These are phyloP conservation scores for Saprolegnia diclina DNA, from an alignment of 352 stramenopile genomes.

Conservation along the genomic window DNA sequence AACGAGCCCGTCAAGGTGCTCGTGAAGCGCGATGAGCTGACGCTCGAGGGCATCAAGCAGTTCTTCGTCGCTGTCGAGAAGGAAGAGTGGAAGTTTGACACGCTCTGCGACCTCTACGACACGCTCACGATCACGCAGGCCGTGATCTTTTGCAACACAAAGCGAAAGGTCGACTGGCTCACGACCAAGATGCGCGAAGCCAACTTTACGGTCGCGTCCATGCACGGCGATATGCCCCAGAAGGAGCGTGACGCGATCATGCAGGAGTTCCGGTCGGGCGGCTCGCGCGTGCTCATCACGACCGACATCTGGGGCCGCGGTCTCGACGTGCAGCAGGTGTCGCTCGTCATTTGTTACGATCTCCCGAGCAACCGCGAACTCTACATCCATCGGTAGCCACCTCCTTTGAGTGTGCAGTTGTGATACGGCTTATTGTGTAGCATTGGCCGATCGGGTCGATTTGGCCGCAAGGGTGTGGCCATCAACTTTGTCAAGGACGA, in stretches of 20 bases:
- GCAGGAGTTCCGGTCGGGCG: slow-evolving; percentile 94
- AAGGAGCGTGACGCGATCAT: slow-evolving; percentile 93
- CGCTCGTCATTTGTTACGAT: slow-evolving; percentile 97
- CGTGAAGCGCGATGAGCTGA: slow-evolving; percentile 96
- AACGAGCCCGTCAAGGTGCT: slow-evolving; percentile 95
- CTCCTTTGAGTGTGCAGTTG: slow-evolving; percentile 19
- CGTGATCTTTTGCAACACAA: slow-evolving; percentile 99
- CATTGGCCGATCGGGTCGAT: slow-evolving; percentile 95
- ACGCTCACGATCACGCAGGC: slow-evolving; percentile 98
- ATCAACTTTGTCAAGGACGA: slow-evolving; percentile 98
- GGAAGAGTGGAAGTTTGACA: slow-evolving; percentile 99
- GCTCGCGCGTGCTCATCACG: slow-evolving; percentile 94
- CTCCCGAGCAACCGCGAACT: slow-evolving; percentile 95
- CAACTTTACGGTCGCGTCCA: slow-evolving; percentile 95
- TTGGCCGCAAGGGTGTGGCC: slow-evolving; percentile 95
- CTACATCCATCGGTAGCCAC: slow-evolving; percentile 89
- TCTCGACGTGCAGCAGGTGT: slow-evolving; percentile 97
- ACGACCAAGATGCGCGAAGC: slow-evolving; percentile 94
- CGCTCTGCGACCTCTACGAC: slow-evolving; percentile 97
- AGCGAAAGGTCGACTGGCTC: slow-evolving; percentile 96
- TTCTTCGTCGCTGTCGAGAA: slow-evolving; percentile 98
- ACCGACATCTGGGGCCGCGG: slow-evolving; percentile 96
- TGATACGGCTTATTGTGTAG: slow-evolving; percentile 35
- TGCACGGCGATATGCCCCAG: slow-evolving; percentile 98
- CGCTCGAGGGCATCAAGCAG: slow-evolving; percentile 96